A percentile compares a stretch with the other conserved stretches of the same genome.
phyloP scores from a whole-genome alignment of 306 rosid genomes.

The Potentilla sterilis region DNA sequence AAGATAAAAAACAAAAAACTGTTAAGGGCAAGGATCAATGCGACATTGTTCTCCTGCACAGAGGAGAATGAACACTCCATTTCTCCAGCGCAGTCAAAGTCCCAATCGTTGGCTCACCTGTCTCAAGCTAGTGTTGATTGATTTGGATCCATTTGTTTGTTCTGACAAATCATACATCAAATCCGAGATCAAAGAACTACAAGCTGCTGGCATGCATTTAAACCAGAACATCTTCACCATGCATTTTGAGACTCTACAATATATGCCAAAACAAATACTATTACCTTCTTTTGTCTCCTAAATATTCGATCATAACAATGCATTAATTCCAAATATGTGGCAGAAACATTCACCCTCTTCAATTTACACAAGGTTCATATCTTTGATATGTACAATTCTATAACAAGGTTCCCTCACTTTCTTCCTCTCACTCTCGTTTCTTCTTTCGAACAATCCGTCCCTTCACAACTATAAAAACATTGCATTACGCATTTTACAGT shows the following conservation, averaged over 20 bases:
- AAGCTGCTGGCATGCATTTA: constrained; percentile 2
- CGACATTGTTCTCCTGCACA: neutral
- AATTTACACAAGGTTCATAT: constrained; percentile 4
- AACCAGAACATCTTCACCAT: neutral
- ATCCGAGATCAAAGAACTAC: neutral
- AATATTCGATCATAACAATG: constrained; percentile 38
- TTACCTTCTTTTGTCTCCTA: neutral
- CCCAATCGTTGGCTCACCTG: neutral
- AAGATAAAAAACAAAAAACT: neutral
- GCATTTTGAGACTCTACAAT: neutral
- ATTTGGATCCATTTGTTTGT: constrained; percentile 3
- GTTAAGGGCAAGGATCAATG: neutral
- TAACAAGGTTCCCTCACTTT: constrained; percentile 17
- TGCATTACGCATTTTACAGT: constrained; percentile 18
- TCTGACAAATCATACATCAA: constrained; percentile 16
- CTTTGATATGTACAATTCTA: constrained; percentile 29
- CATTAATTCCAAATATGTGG: constrained; percentile 10
- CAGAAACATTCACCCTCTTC: constrained; percentile 9
- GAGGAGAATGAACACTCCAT: neutral
- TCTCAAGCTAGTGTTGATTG: neutral
- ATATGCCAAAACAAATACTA: constrained; percentile 10
- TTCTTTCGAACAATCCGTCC: constrained; percentile 28
- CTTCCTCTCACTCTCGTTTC: neutral
- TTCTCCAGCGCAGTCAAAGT: neutral
- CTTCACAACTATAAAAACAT: constrained; percentile 16